phyloP scores from a whole-genome alignment of 768 basidiomycete species.

The Russula sp. region DNA sequence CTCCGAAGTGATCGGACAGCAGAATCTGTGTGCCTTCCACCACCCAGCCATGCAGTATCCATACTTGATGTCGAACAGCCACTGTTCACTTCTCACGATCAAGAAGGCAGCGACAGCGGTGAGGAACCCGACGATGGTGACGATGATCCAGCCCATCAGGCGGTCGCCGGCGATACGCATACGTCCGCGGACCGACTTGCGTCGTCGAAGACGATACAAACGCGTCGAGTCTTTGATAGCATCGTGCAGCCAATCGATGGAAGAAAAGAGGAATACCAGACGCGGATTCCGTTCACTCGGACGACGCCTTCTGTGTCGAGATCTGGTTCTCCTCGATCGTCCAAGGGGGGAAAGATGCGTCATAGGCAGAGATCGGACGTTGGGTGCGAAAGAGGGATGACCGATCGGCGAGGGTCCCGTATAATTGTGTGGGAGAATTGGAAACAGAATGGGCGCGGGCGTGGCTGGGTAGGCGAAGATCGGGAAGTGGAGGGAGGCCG shows the following conservation, averaged over 20 bases:
- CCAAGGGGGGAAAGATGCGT: conserved; percentile 45
- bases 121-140: conserved; percentile 82
- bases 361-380: conserved; percentile 74
- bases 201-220: conserved; percentile 64
- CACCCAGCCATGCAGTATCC: conserved; percentile 74
- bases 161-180: conserved; percentile 66
- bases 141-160: conserved; percentile 83
- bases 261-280: conserved; percentile 93
- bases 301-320: conserved; percentile 48
- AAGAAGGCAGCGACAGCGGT: conserved; percentile 85
- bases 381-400: conserved; percentile 45
- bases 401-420: conserved; percentile 34
- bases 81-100: conserved; percentile 81
- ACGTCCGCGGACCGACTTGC: conserved; percentile 66
- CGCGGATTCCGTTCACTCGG: conserved; percentile 81
- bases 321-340: conserved; percentile 36
- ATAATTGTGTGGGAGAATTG: conserved; percentile 39
- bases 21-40: conserved; percentile 78
- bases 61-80: conserved; percentile 89
- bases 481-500: conserved; percentile 41
- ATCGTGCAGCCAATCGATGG: conserved; percentile 96
- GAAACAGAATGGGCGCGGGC: conserved; percentile 32
- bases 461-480: conserved; percentile 36
- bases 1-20: conserved; percentile 53
- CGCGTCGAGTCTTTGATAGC: conserved; percentile 90